Conservation (phyloP, 768 basidiomycete species). For the Hemileccinum impolitum region DNA sequence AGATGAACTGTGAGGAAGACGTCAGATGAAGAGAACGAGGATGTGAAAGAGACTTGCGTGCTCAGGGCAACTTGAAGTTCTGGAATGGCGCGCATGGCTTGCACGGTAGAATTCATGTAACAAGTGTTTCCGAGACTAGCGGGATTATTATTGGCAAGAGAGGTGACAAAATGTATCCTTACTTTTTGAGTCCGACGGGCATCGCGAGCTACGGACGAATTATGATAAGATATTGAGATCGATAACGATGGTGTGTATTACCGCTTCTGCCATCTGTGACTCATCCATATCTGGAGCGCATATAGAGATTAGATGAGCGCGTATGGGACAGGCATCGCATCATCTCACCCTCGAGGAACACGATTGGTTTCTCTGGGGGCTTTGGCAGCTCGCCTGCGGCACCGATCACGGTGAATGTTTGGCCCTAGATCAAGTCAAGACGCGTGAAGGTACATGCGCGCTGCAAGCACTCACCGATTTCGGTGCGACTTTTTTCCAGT, state of each 20-base stretch:
- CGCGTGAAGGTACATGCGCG: constrained; percentile 3
- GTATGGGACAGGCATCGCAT: not conserved
- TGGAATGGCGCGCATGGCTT: constrained; percentile 90
- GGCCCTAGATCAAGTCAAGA: constrained; percentile 49
- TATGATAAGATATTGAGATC: not conserved
- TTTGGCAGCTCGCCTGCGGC: constrained; percentile 90
- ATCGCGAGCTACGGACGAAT: constrained; percentile 53
- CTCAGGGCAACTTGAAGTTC: constrained; percentile 76
- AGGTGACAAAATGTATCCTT: constrained; percentile 10
- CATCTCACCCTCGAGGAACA: constrained; percentile 79
- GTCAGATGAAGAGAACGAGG: not conserved
- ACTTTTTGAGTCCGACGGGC: constrained; percentile 83
- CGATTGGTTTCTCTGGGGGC: constrained; percentile 71
- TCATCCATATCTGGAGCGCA: constrained; percentile 75
- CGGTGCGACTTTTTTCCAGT: constrained; percentile 79
- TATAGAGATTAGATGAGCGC: constrained; percentile 12
- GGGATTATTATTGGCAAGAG: not conserved
- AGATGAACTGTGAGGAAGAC: constrained; percentile 25
- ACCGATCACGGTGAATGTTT: constrained; percentile 92
- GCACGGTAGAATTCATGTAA: constrained; percentile 95
- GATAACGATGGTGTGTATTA: constrained; percentile 34
- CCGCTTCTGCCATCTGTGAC: constrained; percentile 72
- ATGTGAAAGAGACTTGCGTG: constrained; percentile 39
- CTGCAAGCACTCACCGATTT: constrained; percentile 58
- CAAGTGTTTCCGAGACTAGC: constrained; percentile 86